Conservation (phyloP, 139 green algal species). For the Monoraphidium neglectum region DNA sequence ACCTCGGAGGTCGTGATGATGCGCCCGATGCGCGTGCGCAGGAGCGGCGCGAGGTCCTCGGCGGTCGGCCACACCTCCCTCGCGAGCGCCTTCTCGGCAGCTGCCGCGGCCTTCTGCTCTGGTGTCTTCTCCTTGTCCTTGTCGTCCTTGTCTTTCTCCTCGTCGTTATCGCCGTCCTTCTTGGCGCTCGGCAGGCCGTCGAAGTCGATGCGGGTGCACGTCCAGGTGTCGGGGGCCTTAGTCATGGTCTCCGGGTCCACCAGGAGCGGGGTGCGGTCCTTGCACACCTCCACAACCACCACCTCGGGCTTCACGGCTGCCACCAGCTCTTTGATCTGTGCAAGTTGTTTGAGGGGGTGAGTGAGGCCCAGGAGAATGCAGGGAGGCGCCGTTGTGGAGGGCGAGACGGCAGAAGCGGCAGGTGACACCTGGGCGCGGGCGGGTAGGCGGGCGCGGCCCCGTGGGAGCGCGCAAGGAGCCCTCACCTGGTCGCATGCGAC, state of each 20-base stretch:
- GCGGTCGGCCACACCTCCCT: slow-evolving; percentile 53
- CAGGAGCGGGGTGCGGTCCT: slow-evolving; percentile 75
- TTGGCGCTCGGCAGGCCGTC: slow-evolving; percentile 43
- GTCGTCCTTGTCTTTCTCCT: not conserved
- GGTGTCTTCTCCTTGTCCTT: not conserved
- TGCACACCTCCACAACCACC: slow-evolving; percentile 84
- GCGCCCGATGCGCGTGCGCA: slow-evolving; percentile 37
- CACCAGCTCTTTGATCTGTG: slow-evolving; percentile 56
- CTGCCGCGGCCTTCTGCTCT: not conserved
- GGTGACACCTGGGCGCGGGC: not conserved
- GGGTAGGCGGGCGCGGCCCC: not conserved
- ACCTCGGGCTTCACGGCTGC: slow-evolving; percentile 48
- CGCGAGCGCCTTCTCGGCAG: too few relatives aligned
- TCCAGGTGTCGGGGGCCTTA: slow-evolving; percentile 53
- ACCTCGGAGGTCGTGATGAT: slow-evolving; percentile 63
- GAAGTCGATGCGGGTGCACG: slow-evolving; percentile 38
- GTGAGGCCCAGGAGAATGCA: not conserved
- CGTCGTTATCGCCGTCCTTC: not conserved
- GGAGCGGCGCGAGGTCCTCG: slow-evolving; percentile 50
- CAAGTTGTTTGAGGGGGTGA: not conserved
- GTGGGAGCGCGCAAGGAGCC: not conserved
- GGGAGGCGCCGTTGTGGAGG: not conserved
- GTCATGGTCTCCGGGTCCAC: slow-evolving; percentile 39
- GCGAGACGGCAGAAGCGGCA: not conserved
- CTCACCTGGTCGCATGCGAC: slow-evolving; percentile 57